Percentiles rank a stretch among this genome's conserved stretches.
These are phyloP conservation scores for Penicillium bialowiezense DNA, from an alignment of 495 filamentous ascomycete genomes.

Conservation along the genomic window DNA sequence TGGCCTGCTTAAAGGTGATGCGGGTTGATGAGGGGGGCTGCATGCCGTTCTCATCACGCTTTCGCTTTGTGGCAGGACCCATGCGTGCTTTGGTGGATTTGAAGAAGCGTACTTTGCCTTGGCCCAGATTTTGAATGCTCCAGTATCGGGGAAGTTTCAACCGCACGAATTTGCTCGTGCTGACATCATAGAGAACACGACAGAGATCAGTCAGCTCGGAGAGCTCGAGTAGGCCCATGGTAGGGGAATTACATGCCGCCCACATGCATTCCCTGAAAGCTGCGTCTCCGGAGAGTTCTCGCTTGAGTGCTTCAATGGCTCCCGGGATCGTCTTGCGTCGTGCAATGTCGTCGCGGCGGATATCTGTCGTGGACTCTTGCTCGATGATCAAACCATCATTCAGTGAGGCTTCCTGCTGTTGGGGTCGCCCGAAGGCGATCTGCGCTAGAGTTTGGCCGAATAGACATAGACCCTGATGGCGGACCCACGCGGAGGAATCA, in stretches of 20 bases:
- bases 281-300: slow-evolving; percentile 60
- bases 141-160: slow-evolving; percentile 72
- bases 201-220: slow-evolving; percentile 76
- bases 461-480: slow-evolving; percentile 62
- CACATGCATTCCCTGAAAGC: slow-evolving; percentile 70
- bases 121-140: slow-evolving; percentile 59
- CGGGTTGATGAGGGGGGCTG: slow-evolving; percentile 36
- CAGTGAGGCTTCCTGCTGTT: slow-evolving; percentile 25
- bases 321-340: slow-evolving; percentile 73
- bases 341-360: slow-evolving; percentile 64
- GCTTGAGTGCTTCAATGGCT: slow-evolving; percentile 71
- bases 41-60: slow-evolving; percentile 42
- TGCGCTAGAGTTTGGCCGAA: slow-evolving; percentile 73
- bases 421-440: slow-evolving; percentile 69
- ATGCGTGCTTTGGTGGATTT: slow-evolving; percentile 33
- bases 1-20: slow-evolving; percentile 47
- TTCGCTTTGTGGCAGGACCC: slow-evolving; percentile 35
- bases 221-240: slow-evolving; percentile 66
- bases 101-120: slow-evolving; percentile 42
- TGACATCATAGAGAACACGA: slow-evolving; percentile 64
- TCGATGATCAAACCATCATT: slow-evolving; percentile 76
- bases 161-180: slow-evolving; percentile 57
- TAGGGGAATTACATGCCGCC: slow-evolving; percentile 68
- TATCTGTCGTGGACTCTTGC: slow-evolving; percentile 64
- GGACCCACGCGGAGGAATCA: slow-evolving; percentile 79